Evolutionary conservation across 1,139 yeast genomes (phyloP).

Genomic region (Candida frijolesensis): DNA sequence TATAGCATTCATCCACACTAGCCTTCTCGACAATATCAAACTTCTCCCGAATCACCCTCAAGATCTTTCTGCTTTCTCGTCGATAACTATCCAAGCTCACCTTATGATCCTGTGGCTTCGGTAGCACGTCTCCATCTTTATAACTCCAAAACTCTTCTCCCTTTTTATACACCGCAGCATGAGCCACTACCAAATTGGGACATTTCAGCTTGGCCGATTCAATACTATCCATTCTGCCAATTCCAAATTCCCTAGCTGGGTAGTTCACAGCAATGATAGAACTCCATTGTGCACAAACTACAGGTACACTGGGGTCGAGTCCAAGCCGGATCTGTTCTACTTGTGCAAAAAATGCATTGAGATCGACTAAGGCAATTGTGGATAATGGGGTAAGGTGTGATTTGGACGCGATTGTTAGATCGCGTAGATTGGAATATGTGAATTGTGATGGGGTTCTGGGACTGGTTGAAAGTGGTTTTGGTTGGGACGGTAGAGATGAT

Average conservation of each 20-base stretch:
- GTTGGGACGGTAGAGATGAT: neutral
- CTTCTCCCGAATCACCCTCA: conserved; percentile 54
- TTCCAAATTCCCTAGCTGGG: conserved; percentile 84
- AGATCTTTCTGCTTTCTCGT: conserved; percentile 79
- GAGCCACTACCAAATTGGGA: conserved; percentile 74
- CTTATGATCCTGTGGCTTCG: conserved; percentile 59
- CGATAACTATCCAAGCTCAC: conserved; percentile 92
- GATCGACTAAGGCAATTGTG: conserved; percentile 81
- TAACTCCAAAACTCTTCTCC: conserved; percentile 88
- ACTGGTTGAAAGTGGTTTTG: conserved; percentile 6
- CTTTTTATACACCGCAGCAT: conserved; percentile 90
- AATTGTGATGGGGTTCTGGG: conserved; percentile 26
- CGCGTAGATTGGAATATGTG: conserved; percentile 48
- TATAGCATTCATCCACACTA: conserved; percentile 89
- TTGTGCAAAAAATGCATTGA: conserved; percentile 95
- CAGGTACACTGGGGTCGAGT: conserved; percentile 68
- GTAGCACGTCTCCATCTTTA: conserved; percentile 28
- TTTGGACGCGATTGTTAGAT: conserved; percentile 44
- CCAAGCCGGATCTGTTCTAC: conserved; percentile 82
- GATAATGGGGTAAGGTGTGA: conserved; percentile 72
- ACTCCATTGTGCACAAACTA: conserved; percentile 94
- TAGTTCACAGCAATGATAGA: conserved; percentile 86
- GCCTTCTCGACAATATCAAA: conserved; percentile 86
- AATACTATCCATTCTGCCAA: conserved; percentile 73
- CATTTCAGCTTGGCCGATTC: conserved; percentile 73